Percentiles rank a stretch among this genome's conserved stretches.
These are phyloP conservation scores for Saccharomycopsis sp. DNA, from an alignment of 805 yeast species.

Conservation along the genomic window DNA sequence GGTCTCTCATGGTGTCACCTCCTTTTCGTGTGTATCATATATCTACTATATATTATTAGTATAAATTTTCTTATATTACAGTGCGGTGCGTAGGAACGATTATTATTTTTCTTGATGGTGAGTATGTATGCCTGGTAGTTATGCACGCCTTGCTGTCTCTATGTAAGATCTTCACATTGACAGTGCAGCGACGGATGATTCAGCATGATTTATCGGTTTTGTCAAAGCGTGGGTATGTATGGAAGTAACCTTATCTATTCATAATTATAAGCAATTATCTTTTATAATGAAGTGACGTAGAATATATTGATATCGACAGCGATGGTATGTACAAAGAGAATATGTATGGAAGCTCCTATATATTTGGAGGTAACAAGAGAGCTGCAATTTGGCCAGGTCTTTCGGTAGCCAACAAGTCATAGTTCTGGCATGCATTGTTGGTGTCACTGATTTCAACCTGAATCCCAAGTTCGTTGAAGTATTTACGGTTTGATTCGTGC, in stretches of 20 bases:
- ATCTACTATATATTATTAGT: neutral
- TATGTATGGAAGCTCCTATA: conserved; percentile 30
- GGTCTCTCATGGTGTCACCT: neutral
- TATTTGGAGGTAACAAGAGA: conserved; percentile 61
- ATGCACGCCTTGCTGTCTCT: too few species aligned
- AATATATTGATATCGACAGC: neutral
- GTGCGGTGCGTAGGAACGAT: too few species aligned
- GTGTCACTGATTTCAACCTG: conserved; percentile 64
- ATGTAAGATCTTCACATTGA: too few species aligned
- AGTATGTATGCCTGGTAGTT: too few species aligned
- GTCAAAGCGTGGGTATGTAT: too few species aligned
- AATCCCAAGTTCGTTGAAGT: conserved; percentile 55
- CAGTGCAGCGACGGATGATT: too few species aligned
- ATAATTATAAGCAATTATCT: too few species aligned
- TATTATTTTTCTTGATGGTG: too few species aligned
- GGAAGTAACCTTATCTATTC: too few species aligned
- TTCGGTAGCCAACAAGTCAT: conserved; percentile 73
- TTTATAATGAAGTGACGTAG: too few species aligned
- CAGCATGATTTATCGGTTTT: too few species aligned
- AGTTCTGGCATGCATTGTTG: conserved; percentile 59
- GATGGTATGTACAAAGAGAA: neutral
- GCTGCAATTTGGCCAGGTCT: conserved; percentile 72
- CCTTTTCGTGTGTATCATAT: neutral
- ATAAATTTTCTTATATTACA: too few species aligned
- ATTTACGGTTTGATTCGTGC: conserved; percentile 45